phyloP scores from a whole-genome alignment of 2,329 filamentous ascomycete species.

The Fusarium nisikadoi region DNA sequence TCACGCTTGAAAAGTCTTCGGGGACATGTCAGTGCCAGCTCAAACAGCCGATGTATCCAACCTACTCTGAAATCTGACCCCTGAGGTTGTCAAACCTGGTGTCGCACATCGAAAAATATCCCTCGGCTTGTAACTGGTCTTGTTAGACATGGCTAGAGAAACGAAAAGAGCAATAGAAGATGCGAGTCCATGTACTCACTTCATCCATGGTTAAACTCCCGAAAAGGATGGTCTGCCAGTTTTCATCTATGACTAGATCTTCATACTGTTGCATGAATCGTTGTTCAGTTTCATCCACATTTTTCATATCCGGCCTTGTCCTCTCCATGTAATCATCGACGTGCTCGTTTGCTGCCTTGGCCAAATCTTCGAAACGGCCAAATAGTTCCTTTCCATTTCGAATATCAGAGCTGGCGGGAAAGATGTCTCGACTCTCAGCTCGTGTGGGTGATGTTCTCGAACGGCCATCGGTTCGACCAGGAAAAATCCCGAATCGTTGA shows the following conservation, averaged over 20 bases:
- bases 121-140: constrained; percentile 38
- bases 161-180: not conserved
- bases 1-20: constrained; percentile 25
- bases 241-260: constrained; percentile 43
- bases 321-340: constrained; percentile 38
- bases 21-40: not conserved
- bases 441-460: constrained; percentile 47
- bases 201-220: constrained; percentile 48
- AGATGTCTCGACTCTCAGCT: constrained; percentile 28
- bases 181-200: constrained; percentile 16
- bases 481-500: constrained; percentile 45
- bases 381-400: constrained; percentile 39
- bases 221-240: constrained; percentile 47
- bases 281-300: constrained; percentile 23
- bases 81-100: constrained; percentile 17
- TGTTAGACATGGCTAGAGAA: not conserved
- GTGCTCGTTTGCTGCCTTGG: constrained; percentile 7
- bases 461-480: constrained; percentile 44
- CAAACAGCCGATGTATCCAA: not conserved
- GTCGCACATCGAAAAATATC: constrained; percentile 38
- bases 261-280: constrained; percentile 39
- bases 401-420: not conserved
- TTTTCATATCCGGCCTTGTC: constrained; percentile 12
- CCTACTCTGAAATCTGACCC: constrained; percentile 41
- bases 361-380: constrained; percentile 27